Evolutionary conservation across 2,329 filamentous ascomycete genomes (phyloP).

Genomic region (Xylaria polymorpha): DNA sequence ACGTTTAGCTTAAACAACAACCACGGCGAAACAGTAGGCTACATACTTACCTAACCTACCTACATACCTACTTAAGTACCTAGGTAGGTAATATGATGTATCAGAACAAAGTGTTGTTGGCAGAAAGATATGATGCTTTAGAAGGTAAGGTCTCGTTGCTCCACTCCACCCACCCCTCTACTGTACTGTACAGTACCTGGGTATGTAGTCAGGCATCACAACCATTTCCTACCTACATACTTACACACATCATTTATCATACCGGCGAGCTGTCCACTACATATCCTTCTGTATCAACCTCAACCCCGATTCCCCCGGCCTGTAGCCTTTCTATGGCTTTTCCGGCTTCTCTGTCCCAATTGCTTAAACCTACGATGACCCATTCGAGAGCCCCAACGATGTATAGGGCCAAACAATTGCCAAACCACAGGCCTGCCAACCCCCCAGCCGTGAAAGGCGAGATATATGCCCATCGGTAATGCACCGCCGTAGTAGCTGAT

Average conservation of each 20-base stretch:
- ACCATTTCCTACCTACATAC: too few relatives aligned
- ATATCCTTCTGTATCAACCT: constrained; percentile 4
- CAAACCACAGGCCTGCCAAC: constrained; percentile 82
- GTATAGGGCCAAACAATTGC: constrained; percentile 84
- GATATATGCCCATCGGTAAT: constrained; percentile 81
- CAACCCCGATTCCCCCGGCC: constrained; percentile 45
- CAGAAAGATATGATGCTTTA: too few relatives aligned
- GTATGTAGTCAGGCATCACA: too few relatives aligned
- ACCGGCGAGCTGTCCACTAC: constrained; percentile 12
- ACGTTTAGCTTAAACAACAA: too few relatives aligned
- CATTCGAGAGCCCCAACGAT: constrained; percentile 83
- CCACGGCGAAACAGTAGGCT: too few relatives aligned
- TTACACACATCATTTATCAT: constrained; percentile 1
- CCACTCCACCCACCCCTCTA: too few relatives aligned
- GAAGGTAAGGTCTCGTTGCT: background rate
- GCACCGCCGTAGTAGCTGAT: constrained; percentile 87
- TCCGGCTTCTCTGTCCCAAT: constrained; percentile 80
- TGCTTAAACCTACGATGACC: constrained; percentile 79
- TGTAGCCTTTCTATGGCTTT: constrained; percentile 80
- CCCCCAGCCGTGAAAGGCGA: constrained; percentile 92
- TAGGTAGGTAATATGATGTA: too few relatives aligned
- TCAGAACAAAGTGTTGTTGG: too few relatives aligned
- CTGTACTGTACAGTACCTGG: too few relatives aligned
- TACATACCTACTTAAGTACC: too few relatives aligned
- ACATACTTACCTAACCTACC: too few relatives aligned